Evolutionary conservation across 176 grass and related monocot genomes (phyloP).

Genomic region (Ampelocalamus luodianensis): DNA sequence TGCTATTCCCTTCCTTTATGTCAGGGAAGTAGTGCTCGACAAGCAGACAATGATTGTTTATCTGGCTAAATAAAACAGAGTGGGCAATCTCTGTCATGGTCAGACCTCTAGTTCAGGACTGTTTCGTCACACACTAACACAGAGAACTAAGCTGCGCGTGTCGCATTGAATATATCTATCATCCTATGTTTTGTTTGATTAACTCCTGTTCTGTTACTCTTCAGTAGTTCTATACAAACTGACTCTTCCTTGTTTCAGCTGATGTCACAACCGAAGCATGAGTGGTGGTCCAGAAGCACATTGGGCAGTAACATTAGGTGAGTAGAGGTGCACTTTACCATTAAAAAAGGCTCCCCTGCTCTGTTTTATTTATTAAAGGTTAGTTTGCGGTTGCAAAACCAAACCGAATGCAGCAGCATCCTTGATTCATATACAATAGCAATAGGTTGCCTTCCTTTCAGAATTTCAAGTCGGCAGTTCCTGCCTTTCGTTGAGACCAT

Average conservation of each 20-base stretch:
- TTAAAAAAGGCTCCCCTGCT: neutral
- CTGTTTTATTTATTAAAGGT: neutral
- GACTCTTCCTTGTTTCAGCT: slow-evolving; percentile 41
- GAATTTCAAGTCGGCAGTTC: neutral
- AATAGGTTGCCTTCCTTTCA: neutral
- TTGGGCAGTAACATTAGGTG: slow-evolving; percentile 31
- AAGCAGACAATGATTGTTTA: neutral
- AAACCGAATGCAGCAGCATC: neutral
- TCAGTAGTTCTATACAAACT: slow-evolving; percentile 13
- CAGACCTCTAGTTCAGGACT: neutral
- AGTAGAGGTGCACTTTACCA: slow-evolving; percentile 3
- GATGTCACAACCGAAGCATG: slow-evolving; percentile 52
- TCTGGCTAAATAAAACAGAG: neutral
- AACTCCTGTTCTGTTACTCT: neutral
- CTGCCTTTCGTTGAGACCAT: neutral
- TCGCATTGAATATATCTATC: slow-evolving; percentile 5
- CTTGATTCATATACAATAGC: neutral
- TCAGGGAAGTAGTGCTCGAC: neutral
- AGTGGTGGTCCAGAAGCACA: slow-evolving; percentile 24
- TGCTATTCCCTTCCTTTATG: neutral
- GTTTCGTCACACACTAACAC: neutral
- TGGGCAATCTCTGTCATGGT: neutral
- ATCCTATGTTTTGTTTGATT: neutral
- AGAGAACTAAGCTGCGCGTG: neutral
- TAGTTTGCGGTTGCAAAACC: neutral